Conservation (phyloP, 129 eudicot species). For the Flaveria bidentis region DNA sequence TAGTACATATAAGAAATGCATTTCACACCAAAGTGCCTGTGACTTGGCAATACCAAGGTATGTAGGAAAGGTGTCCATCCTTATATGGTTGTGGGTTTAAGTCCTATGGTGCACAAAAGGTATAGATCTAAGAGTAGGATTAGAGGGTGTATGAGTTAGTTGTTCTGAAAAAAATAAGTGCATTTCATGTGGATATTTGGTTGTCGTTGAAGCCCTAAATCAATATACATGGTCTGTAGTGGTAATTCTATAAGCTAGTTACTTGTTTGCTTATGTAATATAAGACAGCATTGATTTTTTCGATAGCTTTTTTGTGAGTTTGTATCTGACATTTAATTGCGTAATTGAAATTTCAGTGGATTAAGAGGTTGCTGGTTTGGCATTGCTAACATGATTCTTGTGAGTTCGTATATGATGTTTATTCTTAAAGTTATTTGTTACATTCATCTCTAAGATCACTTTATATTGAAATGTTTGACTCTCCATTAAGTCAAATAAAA, state of each 20-base stretch:
- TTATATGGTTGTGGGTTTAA: too few species aligned
- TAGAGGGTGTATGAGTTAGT: too few species aligned
- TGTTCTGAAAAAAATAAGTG: neutral
- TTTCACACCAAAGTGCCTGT: neutral
- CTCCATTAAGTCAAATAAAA: neutral
- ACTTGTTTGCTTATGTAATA: constrained; percentile 21
- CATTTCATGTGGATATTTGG: neutral
- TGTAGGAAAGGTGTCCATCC: too few species aligned
- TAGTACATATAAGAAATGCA: neutral
- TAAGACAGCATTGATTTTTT: neutral
- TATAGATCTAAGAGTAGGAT: too few species aligned
- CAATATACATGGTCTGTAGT: constrained; percentile 5
- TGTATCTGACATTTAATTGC: constrained; percentile 37
- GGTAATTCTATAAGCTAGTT: neutral
- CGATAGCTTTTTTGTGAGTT: neutral
- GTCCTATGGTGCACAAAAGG: too few species aligned
- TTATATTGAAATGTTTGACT: neutral
- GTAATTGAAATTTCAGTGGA: constrained; percentile 66
- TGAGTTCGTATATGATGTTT: constrained; percentile 48
- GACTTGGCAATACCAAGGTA: too few species aligned
- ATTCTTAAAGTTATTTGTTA: constrained; percentile 4
- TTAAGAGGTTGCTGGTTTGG: constrained; percentile 89
- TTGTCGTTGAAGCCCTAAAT: constrained; percentile 9
- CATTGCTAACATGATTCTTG: constrained; percentile 97
- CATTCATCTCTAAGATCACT: constrained; percentile 17